Conservation (phyloP, 768 basidiomycete species). For the Lentinus tigrinus region DNA sequence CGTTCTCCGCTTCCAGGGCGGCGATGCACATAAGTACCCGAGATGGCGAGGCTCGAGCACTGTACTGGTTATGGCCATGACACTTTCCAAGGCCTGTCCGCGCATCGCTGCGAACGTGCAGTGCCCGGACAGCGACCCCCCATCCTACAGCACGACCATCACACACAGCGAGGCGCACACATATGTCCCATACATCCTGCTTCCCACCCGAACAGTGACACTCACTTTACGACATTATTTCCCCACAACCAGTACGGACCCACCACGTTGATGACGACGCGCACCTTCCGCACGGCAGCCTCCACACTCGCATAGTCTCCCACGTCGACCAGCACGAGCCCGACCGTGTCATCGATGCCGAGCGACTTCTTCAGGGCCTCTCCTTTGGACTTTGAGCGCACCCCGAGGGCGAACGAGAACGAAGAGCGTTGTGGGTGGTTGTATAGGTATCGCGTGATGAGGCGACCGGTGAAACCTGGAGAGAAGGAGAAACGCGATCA, state of each 20-base stretch:
- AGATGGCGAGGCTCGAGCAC: too few species aligned
- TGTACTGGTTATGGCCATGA: too few species aligned
- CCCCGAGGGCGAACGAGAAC: constrained; percentile 74
- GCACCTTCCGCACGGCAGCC: constrained; percentile 50
- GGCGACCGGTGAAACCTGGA: constrained; percentile 67
- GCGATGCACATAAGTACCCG: too few species aligned
- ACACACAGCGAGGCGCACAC: too few species aligned
- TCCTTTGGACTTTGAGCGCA: constrained; percentile 64
- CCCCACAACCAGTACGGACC: constrained; percentile 77
- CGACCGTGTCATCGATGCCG: constrained; percentile 41
- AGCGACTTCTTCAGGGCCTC: constrained; percentile 48
- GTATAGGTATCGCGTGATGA: constrained; percentile 66
- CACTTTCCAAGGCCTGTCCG: too few species aligned
- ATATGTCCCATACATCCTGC: too few species aligned
- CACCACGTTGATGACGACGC: constrained; percentile 74
- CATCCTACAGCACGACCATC: too few species aligned
- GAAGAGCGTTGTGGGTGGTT: constrained; percentile 54
- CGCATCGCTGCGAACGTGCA: too few species aligned
- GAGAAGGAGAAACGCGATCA: too few species aligned
- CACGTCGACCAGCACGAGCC: constrained; percentile 57
- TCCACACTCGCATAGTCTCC: constrained; percentile 53
- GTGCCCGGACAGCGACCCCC: too few species aligned
- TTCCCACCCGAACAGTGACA: too few species aligned
- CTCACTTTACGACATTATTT: constrained; percentile 67
- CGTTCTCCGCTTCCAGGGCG: too few species aligned